Conservation (phyloP, 2,329 filamentous ascomycete species). For the Trichothecium sympodiale region DNA sequence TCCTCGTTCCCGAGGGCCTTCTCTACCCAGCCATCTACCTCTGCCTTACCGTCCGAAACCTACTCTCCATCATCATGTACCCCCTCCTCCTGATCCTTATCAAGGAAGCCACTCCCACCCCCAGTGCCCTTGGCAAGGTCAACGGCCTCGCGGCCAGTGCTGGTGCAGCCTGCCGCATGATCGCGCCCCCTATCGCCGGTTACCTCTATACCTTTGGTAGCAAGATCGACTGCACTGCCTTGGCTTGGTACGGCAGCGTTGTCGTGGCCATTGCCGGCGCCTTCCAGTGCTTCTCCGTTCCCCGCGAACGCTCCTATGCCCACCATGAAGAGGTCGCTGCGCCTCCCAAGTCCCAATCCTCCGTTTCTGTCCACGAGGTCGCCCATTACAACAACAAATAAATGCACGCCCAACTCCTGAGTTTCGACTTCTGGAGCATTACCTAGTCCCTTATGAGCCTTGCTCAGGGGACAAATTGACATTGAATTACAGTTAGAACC, state of each 20-base stretch:
- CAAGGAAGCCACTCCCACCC: constrained; percentile 52
- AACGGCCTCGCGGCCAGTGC: constrained; percentile 57
- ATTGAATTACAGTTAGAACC: too few relatives aligned
- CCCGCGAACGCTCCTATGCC: constrained; percentile 16
- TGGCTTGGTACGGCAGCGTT: constrained; percentile 54
- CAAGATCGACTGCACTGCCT: constrained; percentile 44
- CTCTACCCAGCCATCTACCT: constrained; percentile 48
- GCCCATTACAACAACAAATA: constrained; percentile 5
- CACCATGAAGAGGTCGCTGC: constrained; percentile 17
- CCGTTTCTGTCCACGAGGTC: constrained; percentile 17
- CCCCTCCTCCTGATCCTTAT: constrained; percentile 56
- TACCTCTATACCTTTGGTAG: constrained; percentile 52
- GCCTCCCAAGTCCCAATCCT: constrained; percentile 8
- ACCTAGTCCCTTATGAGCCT: too few relatives aligned
- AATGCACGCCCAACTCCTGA: neutral
- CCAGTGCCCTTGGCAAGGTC: constrained; percentile 47
- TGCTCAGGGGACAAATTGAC: too few relatives aligned
- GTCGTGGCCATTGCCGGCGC: constrained; percentile 45
- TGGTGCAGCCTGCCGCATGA: constrained; percentile 55
- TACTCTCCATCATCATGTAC: constrained; percentile 53
- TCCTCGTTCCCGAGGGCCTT: constrained; percentile 39
- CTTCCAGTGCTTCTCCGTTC: constrained; percentile 48
- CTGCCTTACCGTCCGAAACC: constrained; percentile 45
- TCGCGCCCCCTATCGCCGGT: constrained; percentile 54
- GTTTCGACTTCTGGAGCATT: neutral